phyloP scores from a whole-genome alignment of 495 filamentous ascomycete genomes.

The Penicillium pulvis region DNA sequence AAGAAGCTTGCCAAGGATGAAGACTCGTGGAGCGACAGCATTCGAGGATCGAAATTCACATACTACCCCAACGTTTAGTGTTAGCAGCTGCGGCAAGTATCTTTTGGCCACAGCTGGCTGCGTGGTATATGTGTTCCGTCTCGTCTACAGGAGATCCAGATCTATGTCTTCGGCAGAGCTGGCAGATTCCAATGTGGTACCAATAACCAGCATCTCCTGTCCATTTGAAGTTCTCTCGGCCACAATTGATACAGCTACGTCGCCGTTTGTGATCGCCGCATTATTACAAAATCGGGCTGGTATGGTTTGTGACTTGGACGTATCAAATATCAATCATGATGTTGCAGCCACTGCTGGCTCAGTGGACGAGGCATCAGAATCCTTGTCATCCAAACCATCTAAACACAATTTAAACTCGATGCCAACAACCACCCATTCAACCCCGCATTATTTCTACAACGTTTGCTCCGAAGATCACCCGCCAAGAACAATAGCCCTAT shows the following conservation, averaged over 20 bases:
- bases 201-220: slow-evolving; percentile 59
- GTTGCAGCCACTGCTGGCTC: slow-evolving; percentile 7
- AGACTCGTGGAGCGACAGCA: slow-evolving; percentile 7
- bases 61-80: slow-evolving; percentile 43
- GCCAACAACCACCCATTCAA: slow-evolving; percentile 26
- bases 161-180: slow-evolving; percentile 14
- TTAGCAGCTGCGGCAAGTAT: slow-evolving; percentile 63
- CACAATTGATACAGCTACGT: slow-evolving; percentile 63
- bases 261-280: slow-evolving; percentile 60
- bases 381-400: slow-evolving; percentile 5
- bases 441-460: slow-evolving; percentile 51
- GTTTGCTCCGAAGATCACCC: slow-evolving; percentile 67
- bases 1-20: slow-evolving; percentile 8
- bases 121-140: slow-evolving; percentile 62
- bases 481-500: slow-evolving; percentile 68
- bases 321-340: not conserved
- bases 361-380: slow-evolving; percentile 3
- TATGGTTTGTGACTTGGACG: slow-evolving; percentile 59
- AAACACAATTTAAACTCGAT: slow-evolving; percentile 14
- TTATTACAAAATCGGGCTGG: slow-evolving; percentile 64
- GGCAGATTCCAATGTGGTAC: slow-evolving; percentile 35
- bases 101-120: slow-evolving; percentile 58
- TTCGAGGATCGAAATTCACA: not conserved
- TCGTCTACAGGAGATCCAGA: slow-evolving; percentile 35
- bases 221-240: slow-evolving; percentile 60